Evolutionary conservation across 352 stramenopile genomes (phyloP).

Genomic region (Thalassiosira mediterranea): DNA sequence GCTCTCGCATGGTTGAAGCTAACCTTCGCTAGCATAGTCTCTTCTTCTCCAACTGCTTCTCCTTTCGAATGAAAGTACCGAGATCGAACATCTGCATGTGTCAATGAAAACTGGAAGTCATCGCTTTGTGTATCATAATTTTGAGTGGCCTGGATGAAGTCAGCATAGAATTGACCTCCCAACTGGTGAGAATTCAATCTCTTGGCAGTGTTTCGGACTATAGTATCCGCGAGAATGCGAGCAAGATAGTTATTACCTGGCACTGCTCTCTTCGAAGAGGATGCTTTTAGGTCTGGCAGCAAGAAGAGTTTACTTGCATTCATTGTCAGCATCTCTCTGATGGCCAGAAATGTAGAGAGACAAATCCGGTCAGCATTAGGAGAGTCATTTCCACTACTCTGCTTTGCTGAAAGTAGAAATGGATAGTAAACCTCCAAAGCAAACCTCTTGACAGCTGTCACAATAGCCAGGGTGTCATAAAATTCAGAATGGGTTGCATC

Average conservation of each 20-base stretch:
- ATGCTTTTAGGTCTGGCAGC: slow-evolving; percentile 2
- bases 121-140: slow-evolving; percentile 19
- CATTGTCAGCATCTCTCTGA: slow-evolving; percentile 29
- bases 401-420: slow-evolving; percentile 13
- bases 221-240: background rate
- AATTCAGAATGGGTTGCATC: background rate
- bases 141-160: slow-evolving; percentile 3
- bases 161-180: slow-evolving; percentile 9
- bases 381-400: slow-evolving; percentile 8
- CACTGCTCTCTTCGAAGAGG: background rate
- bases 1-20: slow-evolving; percentile 24
- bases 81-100: slow-evolving; percentile 13
- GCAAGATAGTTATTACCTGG: background rate
- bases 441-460: slow-evolving; percentile 13
- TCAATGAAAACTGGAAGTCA: slow-evolving; percentile 28
- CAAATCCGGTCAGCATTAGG: slow-evolving; percentile 8
- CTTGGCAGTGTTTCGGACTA: slow-evolving; percentile 15
- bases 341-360: slow-evolving; percentile 34
- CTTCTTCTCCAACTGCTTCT: background rate
- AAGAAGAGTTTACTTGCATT: slow-evolving; percentile 23
- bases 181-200: background rate
- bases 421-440: slow-evolving; percentile 26
- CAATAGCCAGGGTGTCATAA: background rate
- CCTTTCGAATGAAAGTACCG: slow-evolving; percentile 11
- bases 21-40: slow-evolving; percentile 15